Base-by-base conservation (phyloP, 805 yeast species). In the Hanseniaspora singularis region DNA sequence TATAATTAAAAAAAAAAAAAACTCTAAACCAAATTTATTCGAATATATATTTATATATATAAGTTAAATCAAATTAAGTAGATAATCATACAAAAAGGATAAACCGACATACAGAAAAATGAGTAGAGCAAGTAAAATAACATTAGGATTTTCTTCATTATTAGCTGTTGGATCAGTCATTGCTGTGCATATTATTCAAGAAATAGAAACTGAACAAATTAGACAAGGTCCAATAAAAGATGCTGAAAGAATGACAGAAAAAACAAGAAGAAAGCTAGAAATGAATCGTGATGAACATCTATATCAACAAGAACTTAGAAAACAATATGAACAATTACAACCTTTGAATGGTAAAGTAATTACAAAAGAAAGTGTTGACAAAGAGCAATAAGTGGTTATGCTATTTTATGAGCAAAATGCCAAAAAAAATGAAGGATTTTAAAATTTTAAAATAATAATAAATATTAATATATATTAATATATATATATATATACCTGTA, bases 191-290 rank as follows among this genome's bases (percentile, higher is more conserved):
- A 70, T 70, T 49, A 70, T 80, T 37, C 94, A 86, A 54, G 72
- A 72, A 32, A 63, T 72, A 51, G 94, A 85, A 59, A 70, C 85
- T 56, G 78, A 74, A 16, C 79, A 81, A 2, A 66, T 84, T 38
- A 79, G 81, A 56, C 83, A 75, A 55, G 95, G 95, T 1, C 95
- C 95, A 4, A 75, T 82, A 55, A 82, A 82, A 55, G 95, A 85
- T 59, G 86, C 87, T 2, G 74, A 69, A 50, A 66, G 94, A 49
- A 60, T 80, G 50, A 69, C 70, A 39, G 71, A 67, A 38, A 72
- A 73, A 56, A 70, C 68, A 51, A 64, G 63, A 54, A 77, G 73
- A 53, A 69, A 68, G 36, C 10, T 54, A 52, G 48, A 59, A 46
- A 62, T 72, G 34, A 83, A 83, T 60, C 69, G 76, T 49, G 62